phyloP scores from a whole-genome alignment of 768 basidiomycete species.

The Leccinellum rugosiceps region DNA sequence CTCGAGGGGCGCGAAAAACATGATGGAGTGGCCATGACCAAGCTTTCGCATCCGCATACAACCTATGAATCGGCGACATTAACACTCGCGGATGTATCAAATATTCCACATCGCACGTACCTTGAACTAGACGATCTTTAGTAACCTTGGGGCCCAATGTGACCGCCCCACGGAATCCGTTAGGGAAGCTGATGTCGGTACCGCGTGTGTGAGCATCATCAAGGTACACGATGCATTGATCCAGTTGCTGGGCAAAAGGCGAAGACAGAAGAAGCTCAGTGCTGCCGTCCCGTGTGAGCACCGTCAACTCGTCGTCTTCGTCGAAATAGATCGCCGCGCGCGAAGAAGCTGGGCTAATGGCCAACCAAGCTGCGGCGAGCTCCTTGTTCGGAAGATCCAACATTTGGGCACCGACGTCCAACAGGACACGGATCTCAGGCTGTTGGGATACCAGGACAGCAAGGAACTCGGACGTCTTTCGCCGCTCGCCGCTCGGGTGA shows the following conservation, averaged over 20 bases:
- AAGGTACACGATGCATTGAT: conserved; percentile 36
- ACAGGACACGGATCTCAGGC: conserved; percentile 42
- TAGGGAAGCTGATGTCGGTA: conserved; percentile 37
- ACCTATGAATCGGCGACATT: not conserved
- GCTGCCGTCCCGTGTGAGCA: conserved; percentile 30
- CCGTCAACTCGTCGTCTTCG: conserved; percentile 34
- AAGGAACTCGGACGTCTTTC: conserved; percentile 20
- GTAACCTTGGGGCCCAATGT: conserved; percentile 38
- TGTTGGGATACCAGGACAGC: conserved; percentile 31
- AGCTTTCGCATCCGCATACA: not conserved
- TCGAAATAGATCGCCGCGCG: conserved; percentile 33
- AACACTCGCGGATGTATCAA: not conserved
- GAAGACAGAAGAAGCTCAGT: conserved; percentile 30
- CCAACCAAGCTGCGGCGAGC: conserved; percentile 42
- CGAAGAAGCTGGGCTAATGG: conserved; percentile 4
- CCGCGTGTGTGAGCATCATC: conserved; percentile 41
- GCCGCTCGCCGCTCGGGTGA: conserved; percentile 10
- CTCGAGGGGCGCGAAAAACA: not conserved
- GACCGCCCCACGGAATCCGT: conserved; percentile 34
- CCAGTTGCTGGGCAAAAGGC: conserved; percentile 32
- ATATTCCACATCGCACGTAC: conserved; percentile 12
- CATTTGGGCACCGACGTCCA: conserved; percentile 59
- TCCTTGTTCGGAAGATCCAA: conserved; percentile 45
- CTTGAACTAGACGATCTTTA: conserved; percentile 36
- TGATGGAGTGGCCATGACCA: not conserved